Percentiles rank a stretch among this genome's conserved stretches.
Evolutionary conservation across 768 basidiomycete genomes (phyloP).

Genomic region (Nidularia sp.): DNA sequence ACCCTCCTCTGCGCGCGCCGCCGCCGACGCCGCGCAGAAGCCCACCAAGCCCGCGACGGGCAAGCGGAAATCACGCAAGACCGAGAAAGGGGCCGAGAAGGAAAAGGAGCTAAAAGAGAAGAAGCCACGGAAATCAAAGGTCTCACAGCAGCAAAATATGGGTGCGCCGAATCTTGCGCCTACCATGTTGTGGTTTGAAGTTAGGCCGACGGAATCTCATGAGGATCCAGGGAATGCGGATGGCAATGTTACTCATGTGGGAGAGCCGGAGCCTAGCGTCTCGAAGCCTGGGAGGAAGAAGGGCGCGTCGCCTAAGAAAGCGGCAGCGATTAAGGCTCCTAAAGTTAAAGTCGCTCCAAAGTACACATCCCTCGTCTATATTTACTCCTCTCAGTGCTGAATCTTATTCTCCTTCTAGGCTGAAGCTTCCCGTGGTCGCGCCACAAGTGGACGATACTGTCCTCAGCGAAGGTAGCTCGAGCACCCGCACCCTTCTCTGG

Average conservation of each 20-base stretch:
- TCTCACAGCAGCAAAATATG: constrained; percentile 15
- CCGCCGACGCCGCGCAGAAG: constrained; percentile 36
- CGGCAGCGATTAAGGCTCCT: background rate
- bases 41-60: constrained; percentile 35
- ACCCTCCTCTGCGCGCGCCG: constrained; percentile 18
- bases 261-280: constrained; percentile 2
- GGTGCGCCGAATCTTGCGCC: constrained; percentile 32
- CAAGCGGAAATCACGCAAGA: constrained; percentile 53
- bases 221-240: constrained; percentile 25
- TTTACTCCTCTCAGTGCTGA: background rate
- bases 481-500: background rate
- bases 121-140: constrained; percentile 12
- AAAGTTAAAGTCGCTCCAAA: constrained; percentile 3
- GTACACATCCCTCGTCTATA: constrained; percentile 1
- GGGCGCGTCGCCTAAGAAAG: background rate
- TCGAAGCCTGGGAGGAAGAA: background rate
- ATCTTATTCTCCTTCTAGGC: background rate
- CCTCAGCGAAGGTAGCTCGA: constrained; percentile 56
- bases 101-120: constrained; percentile 47
- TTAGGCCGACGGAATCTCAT: constrained; percentile 31
- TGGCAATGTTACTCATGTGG: background rate
- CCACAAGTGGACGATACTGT: constrained; percentile 44
- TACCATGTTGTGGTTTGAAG: constrained; percentile 38
- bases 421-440: background rate
- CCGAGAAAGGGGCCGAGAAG: constrained; percentile 39